Evolutionary conservation across 352 stramenopile species (phyloP), one percentile per base, ranked within the genome.

Genomic region (Blastocystis sp.): DNA sequence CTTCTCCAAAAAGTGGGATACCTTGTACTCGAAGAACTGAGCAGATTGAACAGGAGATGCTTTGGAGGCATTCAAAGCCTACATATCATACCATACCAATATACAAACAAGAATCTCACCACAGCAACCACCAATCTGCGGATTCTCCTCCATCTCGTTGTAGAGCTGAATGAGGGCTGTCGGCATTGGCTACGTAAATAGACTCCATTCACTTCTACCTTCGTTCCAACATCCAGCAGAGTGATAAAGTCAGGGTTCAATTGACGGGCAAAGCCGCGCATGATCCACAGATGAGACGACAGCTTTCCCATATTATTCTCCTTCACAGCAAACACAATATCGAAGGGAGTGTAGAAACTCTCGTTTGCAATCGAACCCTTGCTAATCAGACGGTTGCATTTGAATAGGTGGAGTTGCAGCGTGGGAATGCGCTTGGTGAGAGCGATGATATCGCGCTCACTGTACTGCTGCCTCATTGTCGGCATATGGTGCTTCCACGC

Each of bases 1-100:
- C 79, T 89, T 89, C 63, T 89, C 87, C 71, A 89, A 57, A 46
- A 89, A 76, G 87, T 89, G 88, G 46, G 84, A 86, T 54, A 89
- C 84, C 57, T 89, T 89, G 77, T 89, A 89, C 64, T 89, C 87
- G 49, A 89, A 89, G 67, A 86, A 77, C 85, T 89, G 87, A 6
- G 87, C 84, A 4, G 87, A 85, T 36, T 87, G 81, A 29, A 89
- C 75, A 18, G 75, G 75, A 1, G 75, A 85, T 49, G 75, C 46
- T 44, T 85, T 85, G 3, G 75, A 76, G 6, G 75, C 75, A 27
- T 85, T 76, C 24, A 76, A 44, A 16, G 75, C 75, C 69, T 79
- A 42, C 14, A 4, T n/a, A 9, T 65, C 1, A 38, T 8, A 24
- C 1, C 4, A 34, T 36, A 76, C 87, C 27, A 27, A 24, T n/a